Evolutionary conservation across 75 land plant genomes (phyloP), one percentile per base, ranked within the genome.

Genomic region (Pseudotsuga menziesii): DNA sequence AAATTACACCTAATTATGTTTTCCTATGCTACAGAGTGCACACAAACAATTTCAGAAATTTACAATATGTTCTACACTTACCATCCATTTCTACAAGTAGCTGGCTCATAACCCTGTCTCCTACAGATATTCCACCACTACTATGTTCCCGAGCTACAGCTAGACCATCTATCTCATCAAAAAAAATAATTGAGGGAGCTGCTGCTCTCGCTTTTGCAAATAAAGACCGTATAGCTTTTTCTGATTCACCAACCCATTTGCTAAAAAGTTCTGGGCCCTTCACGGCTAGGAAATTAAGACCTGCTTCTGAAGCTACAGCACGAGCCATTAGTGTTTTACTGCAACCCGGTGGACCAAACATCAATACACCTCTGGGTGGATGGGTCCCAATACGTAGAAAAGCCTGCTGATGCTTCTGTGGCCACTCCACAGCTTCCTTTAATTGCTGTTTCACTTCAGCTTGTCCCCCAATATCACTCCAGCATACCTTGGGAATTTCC

Each of bases 231-330:
- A 97, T 95, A 44, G 98, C 96, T 85, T 97, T 97, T 76, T 97
- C 99, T 22, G 98, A 93, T 78, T 97, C 99, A 41, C 99, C 99
- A 57, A 97, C 98, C 98, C 98, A 97, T 77, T 97, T 97, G 81
- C 96, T 95, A 73, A 91, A 91, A 72, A 97, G 89, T 70, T 97
- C 98, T 44, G 99, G 99, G 4, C 99, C 99, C 79, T 95, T 97
- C 20, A 97, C 98, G 25, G 98, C 91, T 61, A 95, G 90, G 63
- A 97, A 97, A 79, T 97, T 97, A 25, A 95, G 78, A 9, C 90
- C 88, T 58, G 98, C 88, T 77, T 97, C 98, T 69, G 94, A 89
- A 71, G 99, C 99, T 36, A 95, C 98, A 58, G 98, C 99, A 77
- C 99, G 88, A 22, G 99, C 99, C 90, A 95, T 83, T 16, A 97